These are phyloP conservation scores for Peronospora farinosa DNA, from an alignment of 352 stramenopile genomes.

Conservation along the genomic window DNA sequence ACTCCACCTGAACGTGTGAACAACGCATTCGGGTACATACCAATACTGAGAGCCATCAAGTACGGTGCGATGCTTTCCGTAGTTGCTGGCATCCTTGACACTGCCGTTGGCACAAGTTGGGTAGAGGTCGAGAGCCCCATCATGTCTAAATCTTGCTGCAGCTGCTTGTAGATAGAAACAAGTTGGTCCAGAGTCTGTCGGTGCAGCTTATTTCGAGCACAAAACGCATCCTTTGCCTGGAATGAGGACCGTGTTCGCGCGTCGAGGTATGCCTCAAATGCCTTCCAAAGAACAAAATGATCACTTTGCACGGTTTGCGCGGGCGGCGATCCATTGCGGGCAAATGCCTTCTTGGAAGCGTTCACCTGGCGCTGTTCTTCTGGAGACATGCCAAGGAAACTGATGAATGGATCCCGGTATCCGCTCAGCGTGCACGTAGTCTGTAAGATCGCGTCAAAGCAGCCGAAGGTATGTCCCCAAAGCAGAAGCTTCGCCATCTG, in stretches of 20 bases:
- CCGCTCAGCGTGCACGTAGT: conserved; percentile 65
- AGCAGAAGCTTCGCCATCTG: conserved; percentile 70
- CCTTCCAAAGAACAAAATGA: conserved; percentile 63
- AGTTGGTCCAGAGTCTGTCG: conserved; percentile 60
- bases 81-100: conserved; percentile 9
- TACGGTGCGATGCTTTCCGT: conserved; percentile 41
- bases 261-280: conserved; percentile 53
- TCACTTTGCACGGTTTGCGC: conserved; percentile 51
- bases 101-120: conserved; percentile 29
- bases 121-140: conserved; percentile 44
- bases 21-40: conserved; percentile 74
- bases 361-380: conserved; percentile 55
- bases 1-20: conserved; percentile 32
- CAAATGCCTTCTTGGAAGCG: conserved; percentile 46
- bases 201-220: conserved; percentile 56
- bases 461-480: conserved; percentile 62
- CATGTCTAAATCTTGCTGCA: conserved; percentile 48
- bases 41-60: conserved; percentile 58
- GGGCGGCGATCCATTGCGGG: conserved; percentile 33
- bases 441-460: conserved; percentile 53
- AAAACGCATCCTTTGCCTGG: conserved; percentile 40
- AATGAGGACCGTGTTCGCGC: conserved; percentile 37
- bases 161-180: conserved; percentile 57
- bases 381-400: conserved; percentile 56
- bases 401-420: conserved; percentile 73